phyloP scores from a whole-genome alignment of 1,139 yeast species.

The Suhomyces ambrosiae region DNA sequence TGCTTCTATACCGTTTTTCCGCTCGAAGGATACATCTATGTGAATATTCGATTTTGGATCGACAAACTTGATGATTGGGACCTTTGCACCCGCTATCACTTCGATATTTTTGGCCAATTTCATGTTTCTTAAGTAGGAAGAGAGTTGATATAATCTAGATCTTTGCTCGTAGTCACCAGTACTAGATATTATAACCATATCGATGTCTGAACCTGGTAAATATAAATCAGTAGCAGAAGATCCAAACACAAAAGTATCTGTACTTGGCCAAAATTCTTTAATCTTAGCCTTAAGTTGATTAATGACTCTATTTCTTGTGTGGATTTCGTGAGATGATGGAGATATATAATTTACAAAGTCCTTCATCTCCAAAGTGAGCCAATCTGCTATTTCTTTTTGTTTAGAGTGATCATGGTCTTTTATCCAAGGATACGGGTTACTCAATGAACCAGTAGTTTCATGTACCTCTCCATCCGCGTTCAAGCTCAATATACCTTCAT shows the following conservation, averaged over 20 bases:
- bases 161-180: conserved; percentile 68
- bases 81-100: conserved; percentile 89
- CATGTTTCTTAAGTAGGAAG: conserved; percentile 65
- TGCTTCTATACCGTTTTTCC: conserved; percentile 82
- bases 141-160: conserved; percentile 69
- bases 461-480: conserved; percentile 31
- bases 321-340: conserved; percentile 78
- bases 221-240: conserved; percentile 94
- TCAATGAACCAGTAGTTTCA: conserved; percentile 21
- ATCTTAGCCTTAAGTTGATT: conserved; percentile 60
- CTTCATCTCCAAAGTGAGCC: conserved; percentile 84
- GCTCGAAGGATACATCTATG: conserved; percentile 90
- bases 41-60: conserved; percentile 74
- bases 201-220: conserved; percentile 95
- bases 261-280: conserved; percentile 70
- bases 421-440: conserved; percentile 72
- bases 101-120: conserved; percentile 74
- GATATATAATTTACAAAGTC: conserved; percentile 88
- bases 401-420: conserved; percentile 72
- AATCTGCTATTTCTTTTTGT: conserved; percentile 77
- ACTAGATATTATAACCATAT: conserved; percentile 80
- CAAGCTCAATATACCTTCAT: conserved; percentile 14
- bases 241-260: conserved; percentile 88
- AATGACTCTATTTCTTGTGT: conserved; percentile 68
- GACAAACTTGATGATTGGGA: conserved; percentile 91